phyloP scores from a whole-genome alignment of 2,329 filamentous ascomycete species.

The Aspergillus sp. region DNA sequence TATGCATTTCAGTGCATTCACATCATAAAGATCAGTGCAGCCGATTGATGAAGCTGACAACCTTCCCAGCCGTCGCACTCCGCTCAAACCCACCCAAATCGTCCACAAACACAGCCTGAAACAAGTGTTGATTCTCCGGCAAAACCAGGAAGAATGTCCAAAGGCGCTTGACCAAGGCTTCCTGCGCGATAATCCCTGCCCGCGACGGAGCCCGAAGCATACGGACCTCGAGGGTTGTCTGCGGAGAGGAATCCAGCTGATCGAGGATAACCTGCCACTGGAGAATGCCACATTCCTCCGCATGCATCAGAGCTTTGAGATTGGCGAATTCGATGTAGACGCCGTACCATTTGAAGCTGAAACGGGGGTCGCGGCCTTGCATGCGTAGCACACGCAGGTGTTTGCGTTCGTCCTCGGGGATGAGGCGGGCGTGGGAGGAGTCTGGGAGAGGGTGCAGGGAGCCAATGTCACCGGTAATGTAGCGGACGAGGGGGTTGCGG shows the following conservation, averaged over 20 bases:
- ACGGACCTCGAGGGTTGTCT: slow-evolving; percentile 12
- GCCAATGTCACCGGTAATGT: slow-evolving; percentile 40
- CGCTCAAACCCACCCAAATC: slow-evolving; percentile 9
- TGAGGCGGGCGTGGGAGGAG: slow-evolving; percentile 6
- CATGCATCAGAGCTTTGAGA: slow-evolving; percentile 20
- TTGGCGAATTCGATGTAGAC: slow-evolving; percentile 35
- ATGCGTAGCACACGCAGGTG: slow-evolving; percentile 34
- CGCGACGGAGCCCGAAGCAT: slow-evolving; percentile 7
- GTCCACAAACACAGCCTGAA: slow-evolving; percentile 10
- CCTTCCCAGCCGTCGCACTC: slow-evolving; percentile 15
- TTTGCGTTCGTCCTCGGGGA: slow-evolving; percentile 13
- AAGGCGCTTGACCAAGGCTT: neutral
- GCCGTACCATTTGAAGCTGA: slow-evolving; percentile 42
- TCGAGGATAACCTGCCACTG: slow-evolving; percentile 42
- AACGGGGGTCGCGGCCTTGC: slow-evolving; percentile 37
- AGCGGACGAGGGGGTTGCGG: slow-evolving; percentile 42
- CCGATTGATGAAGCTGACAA: no score
- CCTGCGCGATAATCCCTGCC: neutral
- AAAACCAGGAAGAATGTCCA: slow-evolving; percentile 1
- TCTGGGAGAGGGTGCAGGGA: slow-evolving; percentile 35
- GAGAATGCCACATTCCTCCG: slow-evolving; percentile 23
- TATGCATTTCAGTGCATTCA: no score
- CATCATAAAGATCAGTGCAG: no score
- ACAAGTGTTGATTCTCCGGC: slow-evolving; percentile 7
- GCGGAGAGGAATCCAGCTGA: slow-evolving; percentile 1